phyloP scores from a whole-genome alignment of 805 yeast species.

The Metschnikowia arizonensis region DNA sequence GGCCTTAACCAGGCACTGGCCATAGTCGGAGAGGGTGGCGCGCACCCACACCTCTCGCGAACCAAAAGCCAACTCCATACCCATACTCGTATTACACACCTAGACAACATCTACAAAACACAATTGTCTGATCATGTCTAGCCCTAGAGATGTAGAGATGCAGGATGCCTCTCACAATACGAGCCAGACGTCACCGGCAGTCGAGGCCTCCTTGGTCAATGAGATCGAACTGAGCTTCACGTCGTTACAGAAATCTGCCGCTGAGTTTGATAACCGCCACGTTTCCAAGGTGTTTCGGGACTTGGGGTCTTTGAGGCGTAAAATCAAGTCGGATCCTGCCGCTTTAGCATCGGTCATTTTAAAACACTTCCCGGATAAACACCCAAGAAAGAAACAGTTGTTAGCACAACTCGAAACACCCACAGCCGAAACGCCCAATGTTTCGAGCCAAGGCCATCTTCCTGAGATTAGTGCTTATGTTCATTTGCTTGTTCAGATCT shows the following conservation, averaged over 20 bases:
- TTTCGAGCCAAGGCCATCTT: constrained; percentile 32
- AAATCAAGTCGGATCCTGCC: constrained; percentile 42
- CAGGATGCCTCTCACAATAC: constrained; percentile 12
- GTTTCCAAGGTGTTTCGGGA: constrained; percentile 83
- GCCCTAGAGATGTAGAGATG: constrained; percentile 18
- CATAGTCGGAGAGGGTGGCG: constrained; percentile 5
- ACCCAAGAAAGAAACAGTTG: constrained; percentile 36
- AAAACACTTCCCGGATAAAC: constrained; percentile 50
- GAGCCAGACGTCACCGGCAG: neutral
- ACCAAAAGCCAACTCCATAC: neutral
- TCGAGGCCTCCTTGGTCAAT: constrained; percentile 19
- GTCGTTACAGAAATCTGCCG: constrained; percentile 57
- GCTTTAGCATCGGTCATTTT: constrained; percentile 55
- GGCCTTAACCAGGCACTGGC: no score
- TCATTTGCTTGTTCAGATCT: constrained; percentile 74
- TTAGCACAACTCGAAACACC: constrained; percentile 24
- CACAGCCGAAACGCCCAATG: constrained; percentile 27
- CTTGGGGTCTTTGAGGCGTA: constrained; percentile 67
- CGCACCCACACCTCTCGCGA: constrained; percentile 7
- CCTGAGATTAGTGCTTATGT: constrained; percentile 81
- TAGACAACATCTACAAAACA: neutral
- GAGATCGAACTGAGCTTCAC: constrained; percentile 43
- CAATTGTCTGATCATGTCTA: constrained; percentile 4
- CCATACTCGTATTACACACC: neutral
- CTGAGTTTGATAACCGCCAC: constrained; percentile 79